A percentile compares a stretch with the other conserved stretches of the same genome.
Conservation (phyloP, 345 rosid species). For the Eucalyptus rudis region DNA sequence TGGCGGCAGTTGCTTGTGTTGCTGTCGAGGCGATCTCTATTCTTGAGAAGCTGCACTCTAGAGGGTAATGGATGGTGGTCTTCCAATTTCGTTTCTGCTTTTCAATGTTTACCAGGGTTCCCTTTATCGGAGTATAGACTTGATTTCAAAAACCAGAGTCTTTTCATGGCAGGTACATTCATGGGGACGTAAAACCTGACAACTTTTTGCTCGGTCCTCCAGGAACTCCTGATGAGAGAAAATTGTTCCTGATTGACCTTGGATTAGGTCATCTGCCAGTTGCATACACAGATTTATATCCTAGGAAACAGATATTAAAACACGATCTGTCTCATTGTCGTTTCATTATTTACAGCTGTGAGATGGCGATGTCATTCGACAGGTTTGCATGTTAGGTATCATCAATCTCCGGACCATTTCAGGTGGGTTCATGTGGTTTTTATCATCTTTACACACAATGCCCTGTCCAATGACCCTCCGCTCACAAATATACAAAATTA, state of each 20-base stretch:
- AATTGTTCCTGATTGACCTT: not conserved
- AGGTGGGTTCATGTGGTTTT: not conserved
- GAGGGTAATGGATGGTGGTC: slow-evolving; percentile 31
- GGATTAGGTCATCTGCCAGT: not conserved
- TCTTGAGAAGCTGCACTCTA: slow-evolving; percentile 81
- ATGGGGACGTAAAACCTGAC: not conserved
- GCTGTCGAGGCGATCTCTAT: slow-evolving; percentile 92
- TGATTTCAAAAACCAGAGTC: not conserved
- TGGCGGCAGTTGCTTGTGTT: slow-evolving; percentile 86
- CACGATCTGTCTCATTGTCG: not conserved
- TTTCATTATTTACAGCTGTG: not conserved
- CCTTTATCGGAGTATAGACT: not conserved
- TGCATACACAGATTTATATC: not conserved
- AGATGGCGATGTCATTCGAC: not conserved
- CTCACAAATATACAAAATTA: not conserved
- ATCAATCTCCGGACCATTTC: not conserved
- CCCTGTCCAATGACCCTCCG: not conserved
- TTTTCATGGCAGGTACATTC: not conserved
- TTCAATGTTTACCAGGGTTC: not conserved
- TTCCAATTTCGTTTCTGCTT: not conserved
- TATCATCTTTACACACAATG: not conserved
- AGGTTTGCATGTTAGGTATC: not conserved
- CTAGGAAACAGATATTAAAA: not conserved
- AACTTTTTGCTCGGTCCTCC: not conserved
- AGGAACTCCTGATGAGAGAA: not conserved